Evolutionary conservation across 306 rosid species (phyloP), one percentile per base, ranked within the genome.

Genomic region (Abrus precatorius): DNA sequence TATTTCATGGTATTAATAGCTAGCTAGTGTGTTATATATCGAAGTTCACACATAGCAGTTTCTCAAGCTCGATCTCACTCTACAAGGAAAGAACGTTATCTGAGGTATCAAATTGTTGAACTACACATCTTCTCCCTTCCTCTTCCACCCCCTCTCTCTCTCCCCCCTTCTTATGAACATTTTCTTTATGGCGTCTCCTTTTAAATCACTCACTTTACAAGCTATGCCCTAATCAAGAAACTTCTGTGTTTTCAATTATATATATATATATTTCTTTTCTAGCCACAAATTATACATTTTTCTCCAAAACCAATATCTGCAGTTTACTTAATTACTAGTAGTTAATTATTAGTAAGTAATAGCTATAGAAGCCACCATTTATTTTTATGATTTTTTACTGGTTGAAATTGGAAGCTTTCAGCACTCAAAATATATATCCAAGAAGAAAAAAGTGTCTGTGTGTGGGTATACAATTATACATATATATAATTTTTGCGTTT

Each of bases 31-130:
- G 20, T 66, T 5, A 38, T 5, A 38, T 4, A 4, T 43, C 43
- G 27, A 14, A 66, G 12, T 14, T 66, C 36, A 43, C 5, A 30
- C 43, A 47, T 0, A 3, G 45, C 33, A 73, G 74, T 30, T 48
- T 78, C 65, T 61, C 56, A 71, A 67, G 54, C 20, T 20, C 20
- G n/a, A n/a, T 44, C 68, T 45, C 6, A 44, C 43, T 67, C 72
- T 74, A 8, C 69, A 67, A 74, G 77, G 66, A 65, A 73, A 66
- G 63, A 50, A 73, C 72, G 72, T 59, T 29, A 60, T 45, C 52
- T 9, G 50, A 82, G 86, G 82, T 82, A 64, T 32, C 41, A 64
- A 62, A 28, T 33, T 33, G 36, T 45, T 79, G 69, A 69, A 9
- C 81, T 36, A 64, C 49, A 4, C 27, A 27, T 50, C 67, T 40